Conservation (phyloP, 225 moss, liverwort and hornwort species). For the Polytrichum formosum region DNA sequence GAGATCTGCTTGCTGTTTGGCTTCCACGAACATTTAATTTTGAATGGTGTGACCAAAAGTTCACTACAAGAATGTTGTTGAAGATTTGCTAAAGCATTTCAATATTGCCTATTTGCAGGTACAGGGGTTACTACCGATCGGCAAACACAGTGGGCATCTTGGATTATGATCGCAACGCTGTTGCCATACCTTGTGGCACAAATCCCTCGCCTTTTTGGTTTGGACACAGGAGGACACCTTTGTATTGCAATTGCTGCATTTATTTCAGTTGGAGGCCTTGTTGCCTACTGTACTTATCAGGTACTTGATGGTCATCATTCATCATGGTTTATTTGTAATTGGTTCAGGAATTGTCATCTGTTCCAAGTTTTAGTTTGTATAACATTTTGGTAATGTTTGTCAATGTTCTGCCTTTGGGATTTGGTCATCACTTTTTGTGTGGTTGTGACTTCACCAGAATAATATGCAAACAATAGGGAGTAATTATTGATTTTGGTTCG, state of each 20-base stretch:
- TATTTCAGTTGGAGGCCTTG: slow-evolving; percentile 30
- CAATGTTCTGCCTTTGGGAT: too few relatives aligned
- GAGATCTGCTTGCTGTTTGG: neutral
- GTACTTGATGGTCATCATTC: slow-evolving; percentile 6
- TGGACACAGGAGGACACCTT: slow-evolving; percentile 17
- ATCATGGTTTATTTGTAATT: neutral
- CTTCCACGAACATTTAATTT: neutral
- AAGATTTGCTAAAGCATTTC: neutral
- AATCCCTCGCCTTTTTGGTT: slow-evolving; percentile 40
- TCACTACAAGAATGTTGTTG: too few relatives aligned
- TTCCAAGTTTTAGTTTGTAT: too few relatives aligned
- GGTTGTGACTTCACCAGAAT: too few relatives aligned
- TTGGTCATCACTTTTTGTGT: too few relatives aligned
- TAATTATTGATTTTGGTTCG: neutral
- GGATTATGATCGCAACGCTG: slow-evolving; percentile 63
- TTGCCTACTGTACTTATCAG: slow-evolving; percentile 53
- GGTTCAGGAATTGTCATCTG: neutral
- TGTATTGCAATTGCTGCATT: slow-evolving; percentile 34
- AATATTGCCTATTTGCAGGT: slow-evolving; percentile 1
- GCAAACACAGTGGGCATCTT: slow-evolving; percentile 57
- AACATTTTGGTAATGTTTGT: too few relatives aligned
- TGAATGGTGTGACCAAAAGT: neutral
- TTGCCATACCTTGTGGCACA: slow-evolving; percentile 56
- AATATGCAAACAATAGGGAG: too few relatives aligned
- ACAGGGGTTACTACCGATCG: slow-evolving; percentile 69